A percentile compares a stretch with the other conserved stretches of the same genome.
phyloP scores from a whole-genome alignment of 2,329 filamentous ascomycete genomes.

The Phaeosphaeria sp. region DNA sequence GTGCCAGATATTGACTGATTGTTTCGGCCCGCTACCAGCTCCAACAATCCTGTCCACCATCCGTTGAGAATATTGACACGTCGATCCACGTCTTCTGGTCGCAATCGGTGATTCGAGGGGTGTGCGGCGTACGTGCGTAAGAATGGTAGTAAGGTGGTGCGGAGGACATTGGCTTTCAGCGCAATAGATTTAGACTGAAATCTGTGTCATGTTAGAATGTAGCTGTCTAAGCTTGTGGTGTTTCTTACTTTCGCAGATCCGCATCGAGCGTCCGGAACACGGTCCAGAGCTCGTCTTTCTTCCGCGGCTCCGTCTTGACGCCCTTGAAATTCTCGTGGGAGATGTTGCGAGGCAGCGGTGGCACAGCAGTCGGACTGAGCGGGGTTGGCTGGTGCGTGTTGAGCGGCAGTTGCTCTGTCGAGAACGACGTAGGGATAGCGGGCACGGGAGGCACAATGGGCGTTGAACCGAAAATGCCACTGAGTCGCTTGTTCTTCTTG shows the following conservation, averaged over 20 bases:
- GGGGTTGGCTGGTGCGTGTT: slow-evolving; percentile 42
- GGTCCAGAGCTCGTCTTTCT: slow-evolving; percentile 74
- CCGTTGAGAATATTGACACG: slow-evolving; percentile 82
- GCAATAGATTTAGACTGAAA: slow-evolving; percentile 77
- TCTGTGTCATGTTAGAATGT: slow-evolving; percentile 40
- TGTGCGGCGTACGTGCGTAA: slow-evolving; percentile 73
- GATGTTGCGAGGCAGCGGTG: slow-evolving; percentile 52
- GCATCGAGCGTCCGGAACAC: slow-evolving; percentile 72
- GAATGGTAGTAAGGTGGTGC: slow-evolving; percentile 77
- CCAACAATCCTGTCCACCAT: slow-evolving; percentile 86
- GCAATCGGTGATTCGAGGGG: slow-evolving; percentile 68
- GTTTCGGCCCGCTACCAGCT: slow-evolving; percentile 78
- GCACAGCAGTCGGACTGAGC: slow-evolving; percentile 44
- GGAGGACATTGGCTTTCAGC: slow-evolving; percentile 77
- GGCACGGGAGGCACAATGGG: slow-evolving; percentile 46
- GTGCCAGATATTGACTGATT: slow-evolving; percentile 81
- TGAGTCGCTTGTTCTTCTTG: slow-evolving; percentile 47
- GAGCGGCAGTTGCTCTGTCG: slow-evolving; percentile 54
- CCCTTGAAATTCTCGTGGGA: slow-evolving; percentile 51
- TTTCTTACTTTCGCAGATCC: slow-evolving; percentile 68
- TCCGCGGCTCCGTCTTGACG: slow-evolving; percentile 53
- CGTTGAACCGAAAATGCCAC: slow-evolving; percentile 39
- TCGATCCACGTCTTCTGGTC: slow-evolving; percentile 83
- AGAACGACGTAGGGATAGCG: slow-evolving; percentile 57
- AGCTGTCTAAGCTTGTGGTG: neutral